These are phyloP conservation scores for Setaria viridis DNA, from an alignment of 202 grass and related monocot genomes.

Conservation along the genomic window DNA sequence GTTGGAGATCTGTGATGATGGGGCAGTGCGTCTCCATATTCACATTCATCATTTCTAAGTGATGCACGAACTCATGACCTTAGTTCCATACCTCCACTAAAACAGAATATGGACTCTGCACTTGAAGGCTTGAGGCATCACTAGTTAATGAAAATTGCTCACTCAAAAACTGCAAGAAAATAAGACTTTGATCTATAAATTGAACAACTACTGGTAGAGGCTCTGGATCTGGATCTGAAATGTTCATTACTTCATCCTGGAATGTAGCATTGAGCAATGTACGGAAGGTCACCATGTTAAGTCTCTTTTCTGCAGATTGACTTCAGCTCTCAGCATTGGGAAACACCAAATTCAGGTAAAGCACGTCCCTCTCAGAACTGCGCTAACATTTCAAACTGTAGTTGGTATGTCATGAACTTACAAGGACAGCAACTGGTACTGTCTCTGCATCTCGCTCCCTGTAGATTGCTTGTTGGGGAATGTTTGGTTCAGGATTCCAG, in stretches of 20 bases:
- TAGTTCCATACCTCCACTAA: constrained; percentile 33
- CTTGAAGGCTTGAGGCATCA: constrained; percentile 28
- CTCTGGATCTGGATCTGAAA: constrained; percentile 45
- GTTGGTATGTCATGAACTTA: background rate
- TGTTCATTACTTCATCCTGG: background rate
- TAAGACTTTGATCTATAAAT: background rate
- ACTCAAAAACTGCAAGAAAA: background rate
- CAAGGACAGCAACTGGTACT: background rate
- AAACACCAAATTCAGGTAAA: constrained; percentile 1
- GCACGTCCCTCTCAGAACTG: background rate
- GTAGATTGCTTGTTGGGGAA: background rate
- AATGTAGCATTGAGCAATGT: constrained; percentile 8
- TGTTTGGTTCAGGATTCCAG: background rate
- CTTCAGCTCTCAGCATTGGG: background rate
- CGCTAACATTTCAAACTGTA: background rate
- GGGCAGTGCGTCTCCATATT: background rate
- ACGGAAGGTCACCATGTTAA: background rate
- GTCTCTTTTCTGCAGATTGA: background rate
- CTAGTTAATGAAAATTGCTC: constrained; percentile 34
- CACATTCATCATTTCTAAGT: constrained; percentile 21
- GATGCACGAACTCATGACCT: constrained; percentile 37
- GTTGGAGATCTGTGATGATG: constrained; percentile 23
- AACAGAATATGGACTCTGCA: constrained; percentile 41
- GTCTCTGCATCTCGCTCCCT: constrained; percentile 10
- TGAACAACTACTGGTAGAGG: background rate